Evolutionary conservation across 2,329 filamentous ascomycete genomes (phyloP), one percentile per base, ranked within the genome.

Genomic region (Neofusicoccum cordaticola): DNA sequence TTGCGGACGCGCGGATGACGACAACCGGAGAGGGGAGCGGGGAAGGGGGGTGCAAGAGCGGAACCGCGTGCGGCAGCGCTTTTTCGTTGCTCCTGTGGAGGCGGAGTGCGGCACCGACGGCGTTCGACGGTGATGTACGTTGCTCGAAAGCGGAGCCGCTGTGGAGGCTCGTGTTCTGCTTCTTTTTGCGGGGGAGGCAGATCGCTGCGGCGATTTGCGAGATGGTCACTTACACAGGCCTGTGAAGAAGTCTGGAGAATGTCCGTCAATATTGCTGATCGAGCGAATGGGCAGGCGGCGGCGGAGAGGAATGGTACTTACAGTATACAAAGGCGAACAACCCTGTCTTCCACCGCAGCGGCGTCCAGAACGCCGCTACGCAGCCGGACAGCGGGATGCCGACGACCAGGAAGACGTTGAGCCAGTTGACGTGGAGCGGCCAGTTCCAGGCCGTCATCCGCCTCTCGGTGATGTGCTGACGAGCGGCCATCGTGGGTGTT

Each of bases 381-480:
- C 90, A 85, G 68, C 93, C 93, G 65, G 86, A 82, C 53, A 93
- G 67, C 47, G 93, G 93, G 51, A 96, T 85, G 70, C 90, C 83
- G 69, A 96, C 78, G 76, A 96, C 94, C 76, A 97, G 85, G 67
- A 84, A 85, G 68, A 91, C 88, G 78, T 96, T 97, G 70, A 97
- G 85, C 92, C 93, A 97, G 85, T 96, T 93, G 83, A 97, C 85
- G 76, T 97, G 93, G 81, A 93, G 90, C 81, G 93, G 88, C 91
- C 91, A 95, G 83, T 96, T 97, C 73, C 84, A 82, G 79, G 83
- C 85, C 66, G 91, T 96, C 71, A 96, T 89, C 65, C 90, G 90
- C 68, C 86, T 86, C 69, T 96, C 92, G 69, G 91, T 88, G 79
- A 96, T 95, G 79, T 96, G 92, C 48, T 48, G 61, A 1, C 42